A percentile compares a stretch with the other conserved stretches of the same genome.
These are phyloP conservation scores for Paecilomyces sp. DNA, from an alignment of 2,329 filamentous ascomycete species.

Conservation along the genomic window DNA sequence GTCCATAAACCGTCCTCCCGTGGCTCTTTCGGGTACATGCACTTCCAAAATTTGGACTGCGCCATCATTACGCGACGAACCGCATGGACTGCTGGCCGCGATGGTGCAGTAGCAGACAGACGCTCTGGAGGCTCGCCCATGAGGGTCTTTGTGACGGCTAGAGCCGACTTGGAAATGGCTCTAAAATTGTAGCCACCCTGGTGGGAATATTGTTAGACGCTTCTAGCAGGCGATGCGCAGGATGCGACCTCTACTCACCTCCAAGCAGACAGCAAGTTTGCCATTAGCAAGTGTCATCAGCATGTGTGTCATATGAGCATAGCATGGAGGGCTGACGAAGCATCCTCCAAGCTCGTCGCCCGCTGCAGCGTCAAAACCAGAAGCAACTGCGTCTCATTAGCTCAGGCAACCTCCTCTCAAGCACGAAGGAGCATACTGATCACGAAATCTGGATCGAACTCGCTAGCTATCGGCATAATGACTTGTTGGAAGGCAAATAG, in stretches of 20 bases:
- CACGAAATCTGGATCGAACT: slow-evolving; percentile 90
- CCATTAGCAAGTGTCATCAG: slow-evolving; percentile 89
- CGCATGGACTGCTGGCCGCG: slow-evolving; percentile 47
- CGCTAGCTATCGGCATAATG: slow-evolving; percentile 89
- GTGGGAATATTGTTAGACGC: neutral
- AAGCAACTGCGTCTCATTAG: slow-evolving; percentile 56
- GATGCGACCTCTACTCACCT: slow-evolving; percentile 38
- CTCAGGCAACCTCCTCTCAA: slow-evolving; percentile 3
- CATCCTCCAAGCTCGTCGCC: slow-evolving; percentile 91
- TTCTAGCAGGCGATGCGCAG: neutral
- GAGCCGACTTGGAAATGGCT: slow-evolving; percentile 85
- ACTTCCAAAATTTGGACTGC: slow-evolving; percentile 73
- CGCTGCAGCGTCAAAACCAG: slow-evolving; percentile 90
- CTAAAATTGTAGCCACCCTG: slow-evolving; percentile 84
- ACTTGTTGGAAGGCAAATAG: slow-evolving; percentile 93
- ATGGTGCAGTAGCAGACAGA: slow-evolving; percentile 41
- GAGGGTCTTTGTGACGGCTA: slow-evolving; percentile 83
- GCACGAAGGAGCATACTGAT: slow-evolving; percentile 45
- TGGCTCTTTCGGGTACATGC: slow-evolving; percentile 61
- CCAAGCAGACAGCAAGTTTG: slow-evolving; percentile 84
- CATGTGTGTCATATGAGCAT: slow-evolving; percentile 99
- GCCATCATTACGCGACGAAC: slow-evolving; percentile 51
- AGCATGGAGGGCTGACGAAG: slow-evolving; percentile 83
- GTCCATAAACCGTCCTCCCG: slow-evolving; percentile 21
- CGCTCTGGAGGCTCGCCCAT: slow-evolving; percentile 87